Percentiles rank a stretch among this genome's conserved stretches.
These are phyloP conservation scores for Eleusine coracana DNA, from an alignment of 176 grass and related monocot genomes.

Conservation along the genomic window DNA sequence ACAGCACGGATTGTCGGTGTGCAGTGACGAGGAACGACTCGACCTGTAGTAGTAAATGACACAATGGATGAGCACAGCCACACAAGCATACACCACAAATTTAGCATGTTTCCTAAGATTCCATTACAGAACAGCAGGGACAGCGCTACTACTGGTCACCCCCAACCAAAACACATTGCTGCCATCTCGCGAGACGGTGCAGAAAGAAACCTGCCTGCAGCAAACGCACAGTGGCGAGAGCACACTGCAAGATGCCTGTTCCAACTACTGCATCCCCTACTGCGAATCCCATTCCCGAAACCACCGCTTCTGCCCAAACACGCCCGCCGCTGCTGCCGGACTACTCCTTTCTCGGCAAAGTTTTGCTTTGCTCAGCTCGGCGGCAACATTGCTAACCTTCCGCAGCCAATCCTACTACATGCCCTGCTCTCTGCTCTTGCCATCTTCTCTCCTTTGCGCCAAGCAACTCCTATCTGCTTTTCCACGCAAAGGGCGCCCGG, in stretches of 20 bases:
- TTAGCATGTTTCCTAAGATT: neutral
- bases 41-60: too few species aligned
- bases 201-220: neutral
- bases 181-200: neutral
- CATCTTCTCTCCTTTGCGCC: neutral
- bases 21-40: neutral
- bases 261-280: neutral
- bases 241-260: neutral
- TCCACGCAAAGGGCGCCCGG: neutral
- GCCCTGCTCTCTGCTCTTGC: neutral
- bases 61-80: too few species aligned
- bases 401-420: neutral
- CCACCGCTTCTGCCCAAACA: neutral
- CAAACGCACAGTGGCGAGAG: constrained; percentile 17
- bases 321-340: neutral
- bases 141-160: neutral
- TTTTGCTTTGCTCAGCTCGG: neutral
- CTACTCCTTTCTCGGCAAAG: neutral
- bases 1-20: neutral
- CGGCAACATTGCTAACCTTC: neutral
- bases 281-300: constrained; percentile 7
- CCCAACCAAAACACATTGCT: neutral
- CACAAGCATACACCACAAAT: neutral
- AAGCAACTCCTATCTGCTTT: constrained; percentile 26
- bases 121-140: neutral